Conservation (phyloP, 2,329 filamentous ascomycete species). For the Colletotrichum spaethianum region DNA sequence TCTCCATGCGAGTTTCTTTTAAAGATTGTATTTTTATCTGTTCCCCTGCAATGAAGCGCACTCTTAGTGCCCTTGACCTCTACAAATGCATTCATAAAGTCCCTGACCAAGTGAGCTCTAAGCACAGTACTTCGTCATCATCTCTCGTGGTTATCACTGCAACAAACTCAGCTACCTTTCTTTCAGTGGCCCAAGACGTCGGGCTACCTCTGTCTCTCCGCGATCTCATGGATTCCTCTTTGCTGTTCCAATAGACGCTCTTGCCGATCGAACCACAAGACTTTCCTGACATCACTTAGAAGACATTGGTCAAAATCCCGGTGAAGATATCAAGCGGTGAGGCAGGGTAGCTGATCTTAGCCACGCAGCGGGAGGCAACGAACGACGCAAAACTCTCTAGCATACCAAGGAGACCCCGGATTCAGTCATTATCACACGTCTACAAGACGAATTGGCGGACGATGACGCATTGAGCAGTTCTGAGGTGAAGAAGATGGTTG, state of each 20-base stretch:
- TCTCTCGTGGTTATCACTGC: neutral
- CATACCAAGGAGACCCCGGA: conserved; percentile 44
- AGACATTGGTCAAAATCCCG: conserved; percentile 47
- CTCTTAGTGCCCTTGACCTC: neutral
- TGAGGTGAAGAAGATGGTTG: conserved; percentile 52
- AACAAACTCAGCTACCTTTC: neutral
- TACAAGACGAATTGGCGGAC: conserved; percentile 48
- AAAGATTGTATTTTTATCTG: conserved; percentile 2
- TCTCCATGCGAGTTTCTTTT: neutral
- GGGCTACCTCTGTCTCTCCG: too few species aligned
- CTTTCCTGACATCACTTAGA: conserved; percentile 40
- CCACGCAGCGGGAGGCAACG: conserved; percentile 49
- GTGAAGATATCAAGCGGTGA: conserved; percentile 49
- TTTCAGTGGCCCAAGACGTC: neutral
- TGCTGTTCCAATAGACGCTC: too few species aligned
- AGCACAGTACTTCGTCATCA: neutral
- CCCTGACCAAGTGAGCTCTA: neutral
- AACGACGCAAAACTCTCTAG: conserved; percentile 51
- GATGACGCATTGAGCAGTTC: conserved; percentile 52
- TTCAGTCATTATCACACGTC: conserved; percentile 52
- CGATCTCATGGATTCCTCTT: too few species aligned
- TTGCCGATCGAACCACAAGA: too few species aligned
- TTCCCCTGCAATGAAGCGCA: neutral
- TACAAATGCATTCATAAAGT: neutral
- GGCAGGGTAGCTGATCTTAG: conserved; percentile 45